Conservation (phyloP, 2,329 filamentous ascomycete species). For the Paracamarosporium sp. region DNA sequence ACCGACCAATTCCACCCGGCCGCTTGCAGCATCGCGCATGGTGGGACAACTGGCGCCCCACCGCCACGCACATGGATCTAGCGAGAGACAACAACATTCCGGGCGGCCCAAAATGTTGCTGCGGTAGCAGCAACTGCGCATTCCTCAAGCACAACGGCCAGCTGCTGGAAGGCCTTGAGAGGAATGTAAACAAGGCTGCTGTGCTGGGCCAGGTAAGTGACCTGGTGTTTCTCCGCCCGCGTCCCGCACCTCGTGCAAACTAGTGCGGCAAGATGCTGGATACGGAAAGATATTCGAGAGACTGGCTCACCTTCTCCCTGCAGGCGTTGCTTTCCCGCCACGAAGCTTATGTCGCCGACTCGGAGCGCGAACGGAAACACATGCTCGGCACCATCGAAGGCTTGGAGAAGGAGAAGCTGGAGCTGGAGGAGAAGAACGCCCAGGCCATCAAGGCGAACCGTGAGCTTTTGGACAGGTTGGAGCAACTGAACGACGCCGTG, state of each 20-base stretch:
- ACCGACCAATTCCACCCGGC: slow-evolving; percentile 8
- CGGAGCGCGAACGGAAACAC: slow-evolving; percentile 80
- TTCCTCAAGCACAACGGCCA: slow-evolving; percentile 82
- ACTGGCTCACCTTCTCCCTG: slow-evolving; percentile 70
- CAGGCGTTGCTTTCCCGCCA: slow-evolving; percentile 92
- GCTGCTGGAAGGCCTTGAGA: slow-evolving; percentile 81
- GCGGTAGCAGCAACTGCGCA: slow-evolving; percentile 78
- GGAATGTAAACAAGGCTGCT: slow-evolving; percentile 85
- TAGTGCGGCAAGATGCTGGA: slow-evolving; percentile 4
- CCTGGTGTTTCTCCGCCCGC: slow-evolving; percentile 12
- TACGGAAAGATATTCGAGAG: not conserved
- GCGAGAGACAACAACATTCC: slow-evolving; percentile 39
- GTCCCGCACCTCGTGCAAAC: slow-evolving; percentile 16
- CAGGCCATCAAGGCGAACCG: slow-evolving; percentile 84
- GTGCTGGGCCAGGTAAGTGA: slow-evolving; percentile 87
- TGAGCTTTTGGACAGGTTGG: slow-evolving; percentile 80
- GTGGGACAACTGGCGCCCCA: slow-evolving; percentile 1
- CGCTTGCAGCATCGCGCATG: slow-evolving; percentile 4
- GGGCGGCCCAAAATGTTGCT: slow-evolving; percentile 70
- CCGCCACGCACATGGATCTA: slow-evolving; percentile 13
- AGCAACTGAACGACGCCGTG: slow-evolving; percentile 80
- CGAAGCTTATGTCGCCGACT: slow-evolving; percentile 92
- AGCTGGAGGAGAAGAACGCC: slow-evolving; percentile 77
- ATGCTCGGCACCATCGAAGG: slow-evolving; percentile 76
- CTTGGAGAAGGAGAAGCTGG: slow-evolving; percentile 73